These are phyloP conservation scores for Spiraea crenata DNA, from an alignment of 331 rosid genomes.

Conservation along the genomic window DNA sequence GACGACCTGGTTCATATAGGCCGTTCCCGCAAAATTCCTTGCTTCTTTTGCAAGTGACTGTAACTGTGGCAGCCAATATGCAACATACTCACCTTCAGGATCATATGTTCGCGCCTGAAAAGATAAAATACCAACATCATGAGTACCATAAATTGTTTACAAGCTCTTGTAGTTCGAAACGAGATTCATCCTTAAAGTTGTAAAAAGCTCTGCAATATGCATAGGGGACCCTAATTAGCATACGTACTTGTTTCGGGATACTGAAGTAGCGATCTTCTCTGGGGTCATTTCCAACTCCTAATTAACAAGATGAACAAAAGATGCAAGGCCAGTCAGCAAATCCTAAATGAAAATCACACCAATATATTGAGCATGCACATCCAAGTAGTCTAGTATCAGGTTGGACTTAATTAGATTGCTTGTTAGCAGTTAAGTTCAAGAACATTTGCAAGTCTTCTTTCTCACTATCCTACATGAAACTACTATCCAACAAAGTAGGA, in stretches of 20 bases:
- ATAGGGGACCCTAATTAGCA: not conserved
- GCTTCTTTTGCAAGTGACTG: constrained; percentile 51
- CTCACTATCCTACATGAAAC: no score
- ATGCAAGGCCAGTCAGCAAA: constrained; percentile 4
- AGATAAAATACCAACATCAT: not conserved
- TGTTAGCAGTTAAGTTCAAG: no score
- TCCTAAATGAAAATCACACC: not conserved
- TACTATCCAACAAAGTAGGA: no score
- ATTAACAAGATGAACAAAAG: constrained; percentile 20
- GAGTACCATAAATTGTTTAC: not conserved
- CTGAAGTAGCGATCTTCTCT: constrained; percentile 98
- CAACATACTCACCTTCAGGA: constrained; percentile 90
- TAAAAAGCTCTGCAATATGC: not conserved
- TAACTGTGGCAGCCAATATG: constrained; percentile 74
- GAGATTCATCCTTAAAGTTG: not conserved
- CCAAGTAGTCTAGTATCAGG: no score
- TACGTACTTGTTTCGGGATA: constrained; percentile 87
- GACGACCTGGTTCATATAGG: constrained; percentile 63
- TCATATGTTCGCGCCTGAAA: constrained; percentile 81
- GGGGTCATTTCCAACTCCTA: constrained; percentile 97
- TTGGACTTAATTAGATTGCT: no score
- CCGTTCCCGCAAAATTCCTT: constrained; percentile 69
- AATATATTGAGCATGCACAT: no score
- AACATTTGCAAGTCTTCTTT: no score
- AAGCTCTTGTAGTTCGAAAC: not conserved